These are phyloP conservation scores for Naumovozyma baii DNA, from an alignment of 805 yeast genomes.

Conservation along the genomic window DNA sequence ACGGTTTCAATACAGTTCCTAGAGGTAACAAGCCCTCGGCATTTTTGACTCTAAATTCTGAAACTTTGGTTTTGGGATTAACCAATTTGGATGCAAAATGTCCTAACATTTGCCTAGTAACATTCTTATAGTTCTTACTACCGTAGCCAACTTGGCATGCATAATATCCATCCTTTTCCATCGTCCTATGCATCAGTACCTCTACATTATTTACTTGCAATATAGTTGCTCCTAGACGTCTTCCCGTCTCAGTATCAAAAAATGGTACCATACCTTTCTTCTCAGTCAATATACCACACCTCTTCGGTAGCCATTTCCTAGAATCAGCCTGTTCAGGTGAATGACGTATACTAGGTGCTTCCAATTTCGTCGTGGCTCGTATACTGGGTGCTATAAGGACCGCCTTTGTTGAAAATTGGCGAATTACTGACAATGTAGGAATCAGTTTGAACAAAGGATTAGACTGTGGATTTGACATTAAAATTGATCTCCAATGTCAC, in stretches of 20 bases:
- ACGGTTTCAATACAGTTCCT: conserved; percentile 74
- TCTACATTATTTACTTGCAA: conserved; percentile 82
- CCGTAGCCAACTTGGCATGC: conserved; percentile 88
- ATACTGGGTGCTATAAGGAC: conserved; percentile 27
- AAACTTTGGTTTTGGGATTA: conserved; percentile 67
- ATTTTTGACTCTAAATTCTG: conserved; percentile 72
- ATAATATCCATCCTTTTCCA: conserved; percentile 64
- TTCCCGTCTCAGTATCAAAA: conserved; percentile 59
- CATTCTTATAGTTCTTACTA: conserved; percentile 49
- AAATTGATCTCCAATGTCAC: too few relatives aligned
- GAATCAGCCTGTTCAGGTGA: conserved; percentile 59
- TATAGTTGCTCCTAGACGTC: conserved; percentile 72
- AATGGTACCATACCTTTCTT: conserved; percentile 88
- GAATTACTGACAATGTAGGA: neutral
- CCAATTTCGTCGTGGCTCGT: conserved; percentile 19
- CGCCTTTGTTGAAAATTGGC: neutral
- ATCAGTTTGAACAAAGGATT: neutral
- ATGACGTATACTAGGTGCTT: conserved; percentile 46
- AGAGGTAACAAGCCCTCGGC: conserved; percentile 57
- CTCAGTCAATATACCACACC: conserved; percentile 78
- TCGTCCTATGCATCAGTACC: conserved; percentile 64
- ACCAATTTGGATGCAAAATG: conserved; percentile 72
- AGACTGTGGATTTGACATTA: too few relatives aligned
- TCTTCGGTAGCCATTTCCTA: conserved; percentile 59
- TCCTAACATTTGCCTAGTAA: conserved; percentile 58